Base-by-base conservation (phyloP, 352 stramenopile genomes). In the Pythium insidiosum region DNA sequence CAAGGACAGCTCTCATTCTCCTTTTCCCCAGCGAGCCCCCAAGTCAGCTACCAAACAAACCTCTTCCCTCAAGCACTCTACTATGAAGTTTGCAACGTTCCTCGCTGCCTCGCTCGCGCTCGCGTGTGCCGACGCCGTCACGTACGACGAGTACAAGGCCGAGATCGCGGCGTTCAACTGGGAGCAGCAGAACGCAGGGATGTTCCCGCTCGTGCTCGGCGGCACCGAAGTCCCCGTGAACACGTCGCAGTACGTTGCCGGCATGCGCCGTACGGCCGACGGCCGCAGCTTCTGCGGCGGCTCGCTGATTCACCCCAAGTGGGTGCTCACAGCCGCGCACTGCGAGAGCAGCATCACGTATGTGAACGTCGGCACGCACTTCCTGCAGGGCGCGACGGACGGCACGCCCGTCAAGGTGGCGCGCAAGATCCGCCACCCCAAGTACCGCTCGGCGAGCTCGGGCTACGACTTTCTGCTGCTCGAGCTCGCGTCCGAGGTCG, bases 401-500 rank as follows among this genome's bases (percentile, higher is more conserved):
- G 58, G 58, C 29, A 50, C 47, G 26, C 30, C 19, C 4, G 44
- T 66, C 39, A 39, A 43, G 28, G 40, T 66, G 26, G 18, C 45
- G 5, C 42, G 44, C 38, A 47, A 62, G 43, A 63, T 56, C 43
- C 38, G 15, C 20, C 58, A 66, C 52, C 58, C 58, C 3, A 39
- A 53, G 19, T 63, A 53, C 41, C 23, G 29, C 35, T 39, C 34
- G 5, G 44, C 16, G 22, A 58, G 31, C 38, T 38, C 38, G 21
- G 48, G 59, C 23, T 58, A 50, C 38, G 58, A 68, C 53, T 68
- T 47, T 38, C 22, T 54, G 38, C 40, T 68, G 6, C 31, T 68
- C 10, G 45, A 63, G 26, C 46, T 68, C 28, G 58, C 51, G 43
- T 33, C 21, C 1, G 40, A 47, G 15, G 48, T 53, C 12, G 4